Conservation (phyloP, 1,139 yeast species). For the Nakaseomyces kungkrabaensis region DNA sequence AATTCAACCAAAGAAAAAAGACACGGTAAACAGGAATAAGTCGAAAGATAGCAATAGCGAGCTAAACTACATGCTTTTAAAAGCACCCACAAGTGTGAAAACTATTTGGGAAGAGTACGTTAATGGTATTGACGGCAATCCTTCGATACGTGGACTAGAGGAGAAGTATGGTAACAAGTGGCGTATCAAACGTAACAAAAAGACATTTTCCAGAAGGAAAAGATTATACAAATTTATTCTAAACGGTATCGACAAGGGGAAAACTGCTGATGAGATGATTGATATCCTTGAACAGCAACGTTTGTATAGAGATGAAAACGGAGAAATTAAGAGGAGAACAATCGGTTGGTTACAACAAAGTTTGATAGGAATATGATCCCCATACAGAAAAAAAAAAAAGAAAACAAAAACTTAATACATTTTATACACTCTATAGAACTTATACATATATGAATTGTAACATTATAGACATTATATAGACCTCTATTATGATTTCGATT, state of each 20-base stretch:
- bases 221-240: conserved; percentile 30
- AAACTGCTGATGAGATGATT: conserved; percentile 29
- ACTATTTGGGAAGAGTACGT: conserved; percentile 32
- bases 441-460: too few species aligned
- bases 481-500: not conserved
- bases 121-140: conserved; percentile 30
- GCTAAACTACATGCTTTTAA: conserved; percentile 23
- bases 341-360: conserved; percentile 31
- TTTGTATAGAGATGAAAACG: conserved; percentile 25
- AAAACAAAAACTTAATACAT: too few species aligned
- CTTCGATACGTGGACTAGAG: conserved; percentile 29
- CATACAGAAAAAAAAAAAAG: too few species aligned
- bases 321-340: conserved; percentile 27
- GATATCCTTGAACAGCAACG: conserved; percentile 26
- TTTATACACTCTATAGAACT: too few species aligned
- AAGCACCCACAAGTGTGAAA: conserved; percentile 29
- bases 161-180: conserved; percentile 31
- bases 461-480: too few species aligned
- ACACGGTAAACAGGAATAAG: not conserved
- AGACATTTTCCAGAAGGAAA: conserved; percentile 31
- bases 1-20: not conserved
- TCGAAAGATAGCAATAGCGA: conserved; percentile 3
- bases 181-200: conserved; percentile 28
- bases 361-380: conserved; percentile 22
- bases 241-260: conserved; percentile 29